phyloP scores from a whole-genome alignment of 305 asterid species.

The Salvia sclarea region DNA sequence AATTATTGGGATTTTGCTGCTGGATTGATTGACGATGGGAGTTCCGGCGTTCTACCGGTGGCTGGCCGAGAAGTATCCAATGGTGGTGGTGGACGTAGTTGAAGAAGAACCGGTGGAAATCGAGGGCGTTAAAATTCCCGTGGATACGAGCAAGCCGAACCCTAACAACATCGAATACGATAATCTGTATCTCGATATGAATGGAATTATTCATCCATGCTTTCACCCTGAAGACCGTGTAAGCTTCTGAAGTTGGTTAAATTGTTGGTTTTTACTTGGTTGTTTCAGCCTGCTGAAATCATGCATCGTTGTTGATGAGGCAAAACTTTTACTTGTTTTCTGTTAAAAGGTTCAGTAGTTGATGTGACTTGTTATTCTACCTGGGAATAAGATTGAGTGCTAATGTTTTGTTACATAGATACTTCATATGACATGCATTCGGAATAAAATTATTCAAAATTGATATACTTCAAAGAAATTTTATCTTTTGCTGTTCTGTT shows the following conservation, averaged over 20 bases:
- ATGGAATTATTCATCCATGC: slow-evolving; percentile 92
- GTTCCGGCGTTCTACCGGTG: slow-evolving; percentile 98
- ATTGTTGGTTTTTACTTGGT: not conserved
- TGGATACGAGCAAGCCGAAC: slow-evolving; percentile 87
- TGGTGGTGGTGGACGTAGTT: slow-evolving; percentile 74
- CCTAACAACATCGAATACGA: slow-evolving; percentile 82
- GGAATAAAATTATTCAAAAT: too few relatives aligned
- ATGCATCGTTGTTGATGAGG: not conserved
- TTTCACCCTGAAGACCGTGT: slow-evolving; percentile 97
- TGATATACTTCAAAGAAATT: not conserved
- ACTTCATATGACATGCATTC: not conserved
- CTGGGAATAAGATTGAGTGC: not conserved
- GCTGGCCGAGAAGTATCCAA: slow-evolving; percentile 96
- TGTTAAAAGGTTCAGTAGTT: not conserved
- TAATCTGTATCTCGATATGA: slow-evolving; percentile 91
- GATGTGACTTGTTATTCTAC: not conserved
- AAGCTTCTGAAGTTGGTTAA: slow-evolving; percentile 26
- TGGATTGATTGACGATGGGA: slow-evolving; percentile 60
- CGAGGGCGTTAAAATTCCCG: slow-evolving; percentile 72
- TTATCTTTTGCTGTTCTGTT: not conserved
- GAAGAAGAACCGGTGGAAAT: slow-evolving; percentile 84
- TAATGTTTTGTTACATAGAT: not conserved
- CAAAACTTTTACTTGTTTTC: not conserved
- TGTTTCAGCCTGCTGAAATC: not conserved
- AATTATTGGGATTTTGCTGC: not conserved